Conservation (phyloP, 2,329 filamentous ascomycete species). For the Aspergillus thermomutatus region DNA sequence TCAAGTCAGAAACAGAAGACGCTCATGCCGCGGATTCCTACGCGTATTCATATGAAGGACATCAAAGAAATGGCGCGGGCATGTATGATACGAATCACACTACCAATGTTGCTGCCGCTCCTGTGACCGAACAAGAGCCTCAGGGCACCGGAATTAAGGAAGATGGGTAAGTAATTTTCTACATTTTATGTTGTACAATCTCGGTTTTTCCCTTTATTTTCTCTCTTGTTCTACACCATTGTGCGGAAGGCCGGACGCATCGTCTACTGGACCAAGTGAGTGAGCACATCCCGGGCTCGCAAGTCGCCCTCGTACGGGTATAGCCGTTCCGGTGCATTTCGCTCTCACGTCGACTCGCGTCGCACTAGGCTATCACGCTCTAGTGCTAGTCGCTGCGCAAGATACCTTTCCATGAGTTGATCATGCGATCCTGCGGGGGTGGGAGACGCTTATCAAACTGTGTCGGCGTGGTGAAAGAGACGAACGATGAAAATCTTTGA, state of each 20-base stretch:
- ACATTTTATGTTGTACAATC: neutral
- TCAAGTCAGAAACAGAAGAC: constrained; percentile 26
- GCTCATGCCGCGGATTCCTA: constrained; percentile 20
- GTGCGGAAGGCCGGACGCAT: neutral
- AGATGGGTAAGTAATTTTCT: constrained; percentile 75
- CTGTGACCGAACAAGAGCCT: constrained; percentile 29
- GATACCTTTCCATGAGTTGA: constrained; percentile 3
- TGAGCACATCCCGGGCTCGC: neutral
- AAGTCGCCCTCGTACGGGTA: neutral
- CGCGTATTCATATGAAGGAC: constrained; percentile 18
- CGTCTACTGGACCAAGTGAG: neutral
- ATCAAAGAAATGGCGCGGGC: constrained; percentile 25
- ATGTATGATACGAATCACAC: constrained; percentile 21
- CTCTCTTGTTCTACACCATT: constrained; percentile 3
- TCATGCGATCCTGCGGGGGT: constrained; percentile 8
- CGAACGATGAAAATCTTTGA: constrained; percentile 7
- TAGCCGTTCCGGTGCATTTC: neutral
- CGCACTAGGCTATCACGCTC: constrained; percentile 4
- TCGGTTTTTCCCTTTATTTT: constrained; percentile 6
- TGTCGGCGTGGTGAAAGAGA: neutral
- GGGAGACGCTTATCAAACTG: neutral
- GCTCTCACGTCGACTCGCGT: neutral
- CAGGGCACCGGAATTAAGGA: constrained; percentile 65
- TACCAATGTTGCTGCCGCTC: constrained; percentile 14
- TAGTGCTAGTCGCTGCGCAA: constrained; percentile 10